Evolutionary conservation across 371 early-diverging fungal species (phyloP), one percentile per base, ranked within the genome.

Genomic region (Mucor circinelloides): DNA sequence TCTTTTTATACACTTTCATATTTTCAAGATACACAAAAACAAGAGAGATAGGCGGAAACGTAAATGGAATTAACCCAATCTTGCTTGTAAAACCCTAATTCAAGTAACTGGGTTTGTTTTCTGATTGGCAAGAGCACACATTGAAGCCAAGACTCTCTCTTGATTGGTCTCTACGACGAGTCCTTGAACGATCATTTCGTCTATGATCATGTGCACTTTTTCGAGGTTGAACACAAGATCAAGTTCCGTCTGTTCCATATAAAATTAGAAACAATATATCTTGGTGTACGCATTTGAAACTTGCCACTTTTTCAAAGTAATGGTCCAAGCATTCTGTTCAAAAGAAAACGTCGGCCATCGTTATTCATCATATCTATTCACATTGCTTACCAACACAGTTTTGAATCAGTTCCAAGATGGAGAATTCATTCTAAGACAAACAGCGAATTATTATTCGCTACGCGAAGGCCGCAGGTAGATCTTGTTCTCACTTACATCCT

Each of bases 171-270:
- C 85, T 52, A 71, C 55, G 10, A 82, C 63, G 36, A 68, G 28
- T 9, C 85, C 83, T 64, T 83, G 75, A 28, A 77, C 65, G n/a
- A 85, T 38, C 27, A 79, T 74, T 56, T 85, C 85, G 58, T 85
- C 82, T 58, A 82, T 63, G 72, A 83, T 76, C 69, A 81, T 74
- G 68, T 83, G 83, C 28, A 81, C 75, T 58, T 79, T 80, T 72
- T 83, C 79, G 54, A 83, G 58, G 44, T 58, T 78, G 68, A 80
- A 85, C 68, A 85, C 66, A 58, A 85, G 70, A 72, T 85, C 85
- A 44, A 85, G 64, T 69, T 85, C 85, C 42, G 81, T 79, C 81
- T 81, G 60, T 63, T 65, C 52, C 58, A 70, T 62, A 19, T 19
- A 32, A 19, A 62, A 19, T 32, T 56, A 56, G 32, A 56, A 56